phyloP scores from a whole-genome alignment of 768 basidiomycete species.

The Exsudoporus frostii region DNA sequence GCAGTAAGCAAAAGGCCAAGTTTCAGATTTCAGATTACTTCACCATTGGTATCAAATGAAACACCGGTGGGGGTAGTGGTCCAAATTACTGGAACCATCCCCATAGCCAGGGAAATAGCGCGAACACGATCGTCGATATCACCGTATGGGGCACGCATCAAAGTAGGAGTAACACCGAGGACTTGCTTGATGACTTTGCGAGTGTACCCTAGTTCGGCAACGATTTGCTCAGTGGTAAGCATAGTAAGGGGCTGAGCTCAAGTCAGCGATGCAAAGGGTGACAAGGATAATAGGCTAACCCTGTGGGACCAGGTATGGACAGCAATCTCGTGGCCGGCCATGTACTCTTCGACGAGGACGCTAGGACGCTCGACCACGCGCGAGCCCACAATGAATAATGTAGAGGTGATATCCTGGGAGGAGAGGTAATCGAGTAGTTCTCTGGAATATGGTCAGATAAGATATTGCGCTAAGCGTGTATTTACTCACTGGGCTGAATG shows the following conservation, averaged over 20 bases:
- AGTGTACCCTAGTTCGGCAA: constrained; percentile 93
- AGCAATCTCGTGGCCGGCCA: constrained; percentile 75
- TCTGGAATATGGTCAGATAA: constrained; percentile 33
- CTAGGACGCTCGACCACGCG: constrained; percentile 76
- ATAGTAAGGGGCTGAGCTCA: constrained; percentile 54
- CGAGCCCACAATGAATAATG: constrained; percentile 90
- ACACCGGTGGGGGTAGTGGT: constrained; percentile 54
- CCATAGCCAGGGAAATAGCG: constrained; percentile 87
- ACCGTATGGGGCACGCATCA: constrained; percentile 80
- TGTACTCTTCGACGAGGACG: constrained; percentile 77
- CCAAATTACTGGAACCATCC: constrained; percentile 89
- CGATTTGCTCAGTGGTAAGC: constrained; percentile 77
- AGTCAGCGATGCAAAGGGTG: constrained; percentile 11
- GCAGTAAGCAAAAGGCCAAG: constrained; percentile 7
- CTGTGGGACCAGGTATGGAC: constrained; percentile 92
- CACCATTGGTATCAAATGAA: constrained; percentile 73
- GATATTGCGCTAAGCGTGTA: neutral
- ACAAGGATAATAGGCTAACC: constrained; percentile 31
- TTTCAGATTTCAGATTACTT: constrained; percentile 4
- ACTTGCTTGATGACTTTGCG: constrained; percentile 77
- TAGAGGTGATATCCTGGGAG: constrained; percentile 62
- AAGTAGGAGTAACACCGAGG: constrained; percentile 72
- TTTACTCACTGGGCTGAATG: constrained; percentile 48
- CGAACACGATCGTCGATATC: constrained; percentile 94
- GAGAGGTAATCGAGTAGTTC: constrained; percentile 70